A percentile compares a stretch with the other conserved stretches of the same genome.
These are phyloP conservation scores for Reutealis trisperma DNA, from an alignment of 345 rosid species.

Conservation along the genomic window DNA sequence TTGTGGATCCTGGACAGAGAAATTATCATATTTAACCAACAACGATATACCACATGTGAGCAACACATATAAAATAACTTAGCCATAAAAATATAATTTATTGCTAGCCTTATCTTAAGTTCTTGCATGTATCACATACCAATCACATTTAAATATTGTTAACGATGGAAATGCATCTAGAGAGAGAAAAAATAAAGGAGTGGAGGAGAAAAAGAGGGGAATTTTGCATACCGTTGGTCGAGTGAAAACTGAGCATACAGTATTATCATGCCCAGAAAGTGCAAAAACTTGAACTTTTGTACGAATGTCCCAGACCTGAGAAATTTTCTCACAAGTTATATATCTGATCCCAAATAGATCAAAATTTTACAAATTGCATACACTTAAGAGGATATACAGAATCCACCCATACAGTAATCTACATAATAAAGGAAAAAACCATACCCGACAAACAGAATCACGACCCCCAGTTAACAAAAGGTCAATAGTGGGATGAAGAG, in stretches of 20 bases:
- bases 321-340: constrained; percentile 13
- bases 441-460: constrained; percentile 98
- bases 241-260: constrained; percentile 95
- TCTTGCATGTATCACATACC: not conserved
- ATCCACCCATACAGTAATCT: constrained; percentile 2
- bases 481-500: constrained; percentile 91
- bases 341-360: constrained; percentile 17
- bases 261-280: constrained; percentile 89
- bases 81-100: not conserved
- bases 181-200: not conserved
- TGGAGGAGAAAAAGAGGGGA: not conserved
- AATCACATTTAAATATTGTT: not conserved
- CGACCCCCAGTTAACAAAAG: constrained; percentile 95
- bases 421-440: not conserved
- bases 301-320: constrained; percentile 98
- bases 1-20: constrained; percentile 81
- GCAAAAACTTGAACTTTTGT: constrained; percentile 97
- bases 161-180: no score
- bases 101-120: not conserved
- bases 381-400: not conserved
- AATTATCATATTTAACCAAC: constrained; percentile 13
- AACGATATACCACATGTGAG: not conserved
- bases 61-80: not conserved
- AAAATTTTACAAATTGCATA: not conserved
- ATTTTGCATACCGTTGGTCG: constrained; percentile 68